Percentiles rank a stretch among this genome's conserved stretches.
Conservation (phyloP, 2,329 filamentous ascomycete genomes). For the Cladophialophora yegresii region DNA sequence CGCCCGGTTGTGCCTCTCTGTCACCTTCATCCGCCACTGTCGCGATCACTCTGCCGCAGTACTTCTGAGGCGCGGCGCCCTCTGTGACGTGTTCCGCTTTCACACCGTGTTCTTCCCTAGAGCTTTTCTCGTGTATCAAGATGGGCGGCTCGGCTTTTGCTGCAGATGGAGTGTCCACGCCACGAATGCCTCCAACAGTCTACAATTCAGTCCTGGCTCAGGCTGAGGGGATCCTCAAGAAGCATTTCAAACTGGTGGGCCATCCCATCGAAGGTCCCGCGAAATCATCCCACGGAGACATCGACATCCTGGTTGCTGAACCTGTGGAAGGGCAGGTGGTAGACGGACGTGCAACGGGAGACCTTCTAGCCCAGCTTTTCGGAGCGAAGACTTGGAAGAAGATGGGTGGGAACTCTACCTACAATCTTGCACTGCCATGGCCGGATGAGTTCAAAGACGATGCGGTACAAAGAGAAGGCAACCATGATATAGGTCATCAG, state of each 20-base stretch:
- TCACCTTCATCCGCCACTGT: neutral
- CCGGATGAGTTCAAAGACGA: conserved; percentile 21
- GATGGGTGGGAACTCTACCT: conserved; percentile 38
- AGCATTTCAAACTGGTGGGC: conserved; percentile 58
- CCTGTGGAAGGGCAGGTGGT: conserved; percentile 38
- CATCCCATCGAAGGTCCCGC: conserved; percentile 68
- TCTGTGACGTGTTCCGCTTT: neutral
- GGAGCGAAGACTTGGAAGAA: conserved; percentile 27
- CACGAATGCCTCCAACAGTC: conserved; percentile 63
- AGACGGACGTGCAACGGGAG: conserved; percentile 11
- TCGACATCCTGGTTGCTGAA: conserved; percentile 69
- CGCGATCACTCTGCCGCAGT: neutral
- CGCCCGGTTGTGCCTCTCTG: neutral
- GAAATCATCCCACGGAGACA: conserved; percentile 69
- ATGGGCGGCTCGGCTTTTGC: conserved; percentile 64
- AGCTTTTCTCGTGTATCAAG: neutral
- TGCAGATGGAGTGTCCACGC: conserved; percentile 57
- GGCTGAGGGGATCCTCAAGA: conserved; percentile 48
- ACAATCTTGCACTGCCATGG: conserved; percentile 39
- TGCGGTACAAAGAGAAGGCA: neutral
- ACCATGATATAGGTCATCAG: neutral
- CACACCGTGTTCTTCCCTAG: neutral
- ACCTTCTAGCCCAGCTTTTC: conserved; percentile 16
- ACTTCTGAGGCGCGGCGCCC: neutral
- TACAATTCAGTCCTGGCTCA: conserved; percentile 57